These are phyloP conservation scores for Rhodomyrtus tomentosa DNA, from an alignment of 345 rosid species.

Conservation along the genomic window DNA sequence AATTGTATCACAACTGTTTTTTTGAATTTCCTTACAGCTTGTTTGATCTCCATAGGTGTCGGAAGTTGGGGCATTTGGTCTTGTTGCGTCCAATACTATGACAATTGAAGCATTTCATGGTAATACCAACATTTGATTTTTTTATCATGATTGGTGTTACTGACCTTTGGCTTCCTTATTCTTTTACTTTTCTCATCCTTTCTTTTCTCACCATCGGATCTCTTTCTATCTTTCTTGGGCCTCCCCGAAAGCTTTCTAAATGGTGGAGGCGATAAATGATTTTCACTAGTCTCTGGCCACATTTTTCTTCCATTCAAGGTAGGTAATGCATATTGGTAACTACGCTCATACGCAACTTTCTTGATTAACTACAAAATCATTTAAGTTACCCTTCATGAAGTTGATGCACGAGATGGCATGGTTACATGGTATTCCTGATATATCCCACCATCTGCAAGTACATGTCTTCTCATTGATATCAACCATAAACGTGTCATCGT, in stretches of 20 bases:
- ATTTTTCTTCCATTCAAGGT: neutral
- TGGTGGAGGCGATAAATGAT: neutral
- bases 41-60: neutral
- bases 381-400: neutral
- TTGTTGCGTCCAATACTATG: too few species aligned
- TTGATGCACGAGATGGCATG: neutral
- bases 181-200: neutral
- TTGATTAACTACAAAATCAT: neutral
- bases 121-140: too few species aligned
- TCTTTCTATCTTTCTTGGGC: neutral
- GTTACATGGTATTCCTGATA: neutral
- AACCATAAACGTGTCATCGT: neutral
- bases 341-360: neutral
- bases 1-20: too few species aligned
- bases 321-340: neutral
- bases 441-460: too few species aligned
- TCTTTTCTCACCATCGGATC: neutral
- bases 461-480: neutral
- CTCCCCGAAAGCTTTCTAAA: neutral
- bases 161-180: neutral
- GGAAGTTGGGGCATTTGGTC: neutral
- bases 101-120: neutral
- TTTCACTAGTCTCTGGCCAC: neutral
- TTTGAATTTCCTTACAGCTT: too few species aligned
- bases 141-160: neutral